Conservation (phyloP, 371 early-diverging fungal genomes). For the Chytridium lagenaria region DNA sequence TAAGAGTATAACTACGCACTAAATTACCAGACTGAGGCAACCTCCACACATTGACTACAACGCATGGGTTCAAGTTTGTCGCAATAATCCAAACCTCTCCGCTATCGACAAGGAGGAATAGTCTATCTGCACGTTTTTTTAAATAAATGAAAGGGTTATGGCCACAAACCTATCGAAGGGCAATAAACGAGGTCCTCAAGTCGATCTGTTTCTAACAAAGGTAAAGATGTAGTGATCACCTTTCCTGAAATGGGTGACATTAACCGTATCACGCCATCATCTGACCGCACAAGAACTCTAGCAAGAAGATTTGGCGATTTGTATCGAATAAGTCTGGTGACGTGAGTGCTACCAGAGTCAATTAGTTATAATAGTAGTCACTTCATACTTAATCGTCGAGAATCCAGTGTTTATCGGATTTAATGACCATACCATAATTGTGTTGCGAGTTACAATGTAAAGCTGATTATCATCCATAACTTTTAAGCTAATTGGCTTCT, state of each 20-base stretch:
- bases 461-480: conserved; percentile 47
- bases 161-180: conserved; percentile 34
- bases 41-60: conserved; percentile 54
- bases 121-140: conserved; percentile 20
- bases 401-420: conserved; percentile 55
- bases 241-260: conserved; percentile 52
- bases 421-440: conserved; percentile 45
- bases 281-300: conserved; percentile 49
- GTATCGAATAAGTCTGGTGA: conserved; percentile 23
- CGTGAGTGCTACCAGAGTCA: conserved; percentile 27
- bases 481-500: conserved; percentile 43
- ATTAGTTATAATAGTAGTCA: background rate
- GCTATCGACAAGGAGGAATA: conserved; percentile 50
- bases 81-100: conserved; percentile 60
- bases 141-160: background rate
- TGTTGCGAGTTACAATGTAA: conserved; percentile 37
- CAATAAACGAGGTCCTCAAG: conserved; percentile 45
- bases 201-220: conserved; percentile 52
- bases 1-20: background rate
- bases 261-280: conserved; percentile 57
- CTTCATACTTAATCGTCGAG: conserved; percentile 42
- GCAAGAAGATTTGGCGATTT: conserved; percentile 25
- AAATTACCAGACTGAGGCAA: conserved; percentile 31
- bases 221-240: conserved; percentile 53
- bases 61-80: conserved; percentile 54